These are phyloP conservation scores for Daphne laureola DNA, from an alignment of 441 rosid species.

Conservation along the genomic window DNA sequence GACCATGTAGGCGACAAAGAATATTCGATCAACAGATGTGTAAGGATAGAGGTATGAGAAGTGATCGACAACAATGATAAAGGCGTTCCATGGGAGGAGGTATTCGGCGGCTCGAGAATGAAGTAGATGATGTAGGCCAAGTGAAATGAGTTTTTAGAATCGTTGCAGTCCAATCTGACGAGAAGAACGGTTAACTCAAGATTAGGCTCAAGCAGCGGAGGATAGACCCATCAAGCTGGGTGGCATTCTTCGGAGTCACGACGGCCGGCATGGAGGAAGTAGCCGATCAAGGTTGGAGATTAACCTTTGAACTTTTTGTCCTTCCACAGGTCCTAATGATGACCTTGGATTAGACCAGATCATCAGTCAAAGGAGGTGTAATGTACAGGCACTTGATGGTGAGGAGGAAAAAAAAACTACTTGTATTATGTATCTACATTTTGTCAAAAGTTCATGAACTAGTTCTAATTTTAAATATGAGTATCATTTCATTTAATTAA, in stretches of 20 bases:
- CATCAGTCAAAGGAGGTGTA: no score
- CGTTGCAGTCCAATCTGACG: slow-evolving; percentile 6
- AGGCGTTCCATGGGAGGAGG: slow-evolving; percentile 93
- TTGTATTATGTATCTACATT: no score
- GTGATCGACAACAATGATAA: slow-evolving; percentile 94
- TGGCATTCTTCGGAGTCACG: not conserved
- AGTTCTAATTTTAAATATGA: no score
- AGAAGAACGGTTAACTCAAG: slow-evolving; percentile 39
- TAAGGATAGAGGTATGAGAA: slow-evolving; percentile 83
- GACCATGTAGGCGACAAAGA: slow-evolving; percentile 66
- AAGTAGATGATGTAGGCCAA: slow-evolving; percentile 83
- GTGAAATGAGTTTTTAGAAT: slow-evolving; percentile 55
- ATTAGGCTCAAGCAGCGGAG: slow-evolving; percentile 23
- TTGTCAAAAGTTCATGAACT: no score
- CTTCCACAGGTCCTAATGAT: no score
- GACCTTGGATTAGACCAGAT: no score
- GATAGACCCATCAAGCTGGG: slow-evolving; percentile 32
- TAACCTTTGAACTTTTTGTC: no score
- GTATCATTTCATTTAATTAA: no score
- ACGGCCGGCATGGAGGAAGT: no score
- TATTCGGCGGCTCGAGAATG: slow-evolving; percentile 62
- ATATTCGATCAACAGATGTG: slow-evolving; percentile 71
- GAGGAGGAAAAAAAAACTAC: no score
- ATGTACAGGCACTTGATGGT: no score
- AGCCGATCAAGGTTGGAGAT: no score